Base-by-base conservation (phyloP, 2,329 filamentous ascomycete genomes). In the Trichoderma koningii region DNA sequence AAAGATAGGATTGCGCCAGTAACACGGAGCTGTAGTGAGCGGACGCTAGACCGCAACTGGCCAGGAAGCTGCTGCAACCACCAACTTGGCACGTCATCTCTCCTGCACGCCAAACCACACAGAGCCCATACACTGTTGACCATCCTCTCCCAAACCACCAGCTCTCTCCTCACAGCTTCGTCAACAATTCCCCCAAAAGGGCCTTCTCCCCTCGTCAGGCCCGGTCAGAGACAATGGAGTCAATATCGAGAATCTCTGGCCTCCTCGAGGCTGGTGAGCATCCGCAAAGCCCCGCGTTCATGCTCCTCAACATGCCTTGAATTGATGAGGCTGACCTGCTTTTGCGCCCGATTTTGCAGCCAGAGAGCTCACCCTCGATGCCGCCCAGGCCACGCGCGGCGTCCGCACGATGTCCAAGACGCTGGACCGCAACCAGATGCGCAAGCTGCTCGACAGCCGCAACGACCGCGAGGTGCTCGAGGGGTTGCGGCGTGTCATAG, bases 301-400 rank as follows among this genome's bases (percentile, higher is more conserved):
- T 28, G 17, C 26, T 5, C 21, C 19, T 51, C 34, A 30, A 41
- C 47, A 50, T 48, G 51, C 4, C 34, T 38, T 28, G 15, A n/a
- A 5, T n/a, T 4, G 2, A n/a, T n/a, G 42, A 19, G 53, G 52
- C 64, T 63, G 50, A 66, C 50, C 47, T 41, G 19, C 50, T 30
- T 51, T 15, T 44, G 30, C 41, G 34, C 26, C 56, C 12, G 34
- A 56, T 59, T 61, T 51, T n/a, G n/a, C 80, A 97, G 95, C 95
- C 75, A 90, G 95, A 79, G 95, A 98, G 80, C 89, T 99, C 75
- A 99, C 95, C 65, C 88, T 99, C 79, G 95, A 99, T 85, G 95
- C 95, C 70, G 94, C 95, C 72, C 92, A 93, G 77, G 92, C 93
- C 71, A 93, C 93, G 71, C 87, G 92, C 73, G 85, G 81, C 75